Percentiles rank a stretch among this genome's conserved stretches.
Evolutionary conservation across 2,329 filamentous ascomycete species (phyloP).

Genomic region (Teratosphaeria pseudoeucalypti): DNA sequence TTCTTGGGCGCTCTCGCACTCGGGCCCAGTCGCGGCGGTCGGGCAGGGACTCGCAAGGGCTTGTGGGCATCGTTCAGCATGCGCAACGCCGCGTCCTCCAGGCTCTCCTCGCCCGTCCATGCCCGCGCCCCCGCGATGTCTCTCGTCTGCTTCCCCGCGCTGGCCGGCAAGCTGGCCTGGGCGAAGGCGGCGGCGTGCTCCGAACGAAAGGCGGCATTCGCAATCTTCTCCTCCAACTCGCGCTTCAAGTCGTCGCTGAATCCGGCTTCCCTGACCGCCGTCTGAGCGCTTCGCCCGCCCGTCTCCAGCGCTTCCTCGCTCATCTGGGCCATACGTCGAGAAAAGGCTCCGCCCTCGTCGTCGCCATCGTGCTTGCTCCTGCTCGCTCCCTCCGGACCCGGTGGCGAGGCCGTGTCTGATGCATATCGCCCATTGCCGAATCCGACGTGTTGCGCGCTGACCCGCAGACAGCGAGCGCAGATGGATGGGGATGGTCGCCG

Average conservation of each 20-base stretch:
- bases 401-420: slow-evolving; percentile 11
- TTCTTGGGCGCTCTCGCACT: slow-evolving; percentile 25
- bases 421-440: slow-evolving; percentile 8
- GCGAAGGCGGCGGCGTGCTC: slow-evolving; percentile 45
- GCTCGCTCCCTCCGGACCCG: not conserved
- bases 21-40: slow-evolving; percentile 28
- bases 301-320: slow-evolving; percentile 48
- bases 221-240: slow-evolving; percentile 49
- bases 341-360: slow-evolving; percentile 45
- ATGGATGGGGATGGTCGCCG: slow-evolving; percentile 14
- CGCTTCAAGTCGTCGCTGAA: slow-evolving; percentile 52
- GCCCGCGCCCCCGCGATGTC: slow-evolving; percentile 56
- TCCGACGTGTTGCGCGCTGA: slow-evolving; percentile 8
- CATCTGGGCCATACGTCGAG: slow-evolving; percentile 47
- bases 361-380: slow-evolving; percentile 10
- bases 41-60: slow-evolving; percentile 35
- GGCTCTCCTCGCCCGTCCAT: slow-evolving; percentile 69
- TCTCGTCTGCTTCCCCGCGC: slow-evolving; percentile 58
- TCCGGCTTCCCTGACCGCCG: slow-evolving; percentile 49
- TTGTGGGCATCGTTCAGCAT: slow-evolving; percentile 61
- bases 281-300: slow-evolving; percentile 44
- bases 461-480: slow-evolving; percentile 33
- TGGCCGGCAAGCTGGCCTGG: slow-evolving; percentile 43
- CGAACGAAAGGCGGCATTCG: slow-evolving; percentile 43
- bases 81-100: slow-evolving; percentile 66